Conservation (phyloP, 345 rosid genomes). For the Gossypium bickii region DNA sequence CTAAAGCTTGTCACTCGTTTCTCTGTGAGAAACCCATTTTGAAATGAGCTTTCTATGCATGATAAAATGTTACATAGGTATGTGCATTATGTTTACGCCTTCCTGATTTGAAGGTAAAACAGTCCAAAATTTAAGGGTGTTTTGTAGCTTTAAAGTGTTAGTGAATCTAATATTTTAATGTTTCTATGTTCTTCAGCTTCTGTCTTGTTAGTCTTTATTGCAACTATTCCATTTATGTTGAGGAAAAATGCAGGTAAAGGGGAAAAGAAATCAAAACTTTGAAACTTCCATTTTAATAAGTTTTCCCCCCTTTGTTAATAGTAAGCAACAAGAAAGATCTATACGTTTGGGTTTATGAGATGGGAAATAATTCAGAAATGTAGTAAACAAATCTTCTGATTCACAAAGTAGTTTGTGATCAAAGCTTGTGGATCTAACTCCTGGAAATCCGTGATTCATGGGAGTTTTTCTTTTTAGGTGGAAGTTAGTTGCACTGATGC, state of each 20-base stretch:
- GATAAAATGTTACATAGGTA: background rate
- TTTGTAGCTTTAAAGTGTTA: background rate
- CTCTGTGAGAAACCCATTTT: background rate
- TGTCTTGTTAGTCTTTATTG: background rate
- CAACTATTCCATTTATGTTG: background rate
- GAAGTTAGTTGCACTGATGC: conserved; percentile 38
- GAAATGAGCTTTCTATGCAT: background rate
- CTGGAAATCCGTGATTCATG: conserved; percentile 47
- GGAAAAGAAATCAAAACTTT: conserved; percentile 4
- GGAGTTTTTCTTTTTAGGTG: conserved; percentile 31
- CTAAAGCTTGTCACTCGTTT: background rate
- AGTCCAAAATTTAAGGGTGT: background rate
- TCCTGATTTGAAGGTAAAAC: background rate
- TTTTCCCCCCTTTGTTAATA: background rate
- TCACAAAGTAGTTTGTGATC: conserved; percentile 12
- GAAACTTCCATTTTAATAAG: background rate
- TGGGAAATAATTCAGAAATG: background rate
- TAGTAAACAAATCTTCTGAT: conserved; percentile 6
- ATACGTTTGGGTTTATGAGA: background rate
- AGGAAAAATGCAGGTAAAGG: conserved; percentile 2
- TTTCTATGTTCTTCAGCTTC: conserved; percentile 3
- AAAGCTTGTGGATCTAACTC: conserved; percentile 23
- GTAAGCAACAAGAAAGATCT: background rate
- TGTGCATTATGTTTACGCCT: background rate
- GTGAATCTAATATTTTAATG: conserved; percentile 5